phyloP scores from a whole-genome alignment of 306 rosid species.

The Quercus mongolica region DNA sequence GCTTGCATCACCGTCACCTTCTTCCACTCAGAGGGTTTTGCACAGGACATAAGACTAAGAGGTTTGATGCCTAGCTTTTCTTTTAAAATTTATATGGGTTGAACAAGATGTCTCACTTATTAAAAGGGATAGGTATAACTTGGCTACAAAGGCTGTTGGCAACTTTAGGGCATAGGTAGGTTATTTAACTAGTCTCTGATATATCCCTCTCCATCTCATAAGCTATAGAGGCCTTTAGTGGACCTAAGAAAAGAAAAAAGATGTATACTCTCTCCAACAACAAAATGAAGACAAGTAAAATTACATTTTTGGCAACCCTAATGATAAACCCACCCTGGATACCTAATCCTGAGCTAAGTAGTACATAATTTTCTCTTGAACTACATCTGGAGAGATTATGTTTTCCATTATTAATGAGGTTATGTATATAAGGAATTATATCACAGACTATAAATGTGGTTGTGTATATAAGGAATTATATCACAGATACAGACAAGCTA shows the following conservation, averaged over 20 bases:
- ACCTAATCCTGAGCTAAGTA: not conserved
- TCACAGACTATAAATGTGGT: not conserved
- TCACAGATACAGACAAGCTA: not conserved
- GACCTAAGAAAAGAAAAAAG: not conserved
- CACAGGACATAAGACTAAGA: constrained; percentile 52
- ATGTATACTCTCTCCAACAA: not conserved
- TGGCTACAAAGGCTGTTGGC: not conserved
- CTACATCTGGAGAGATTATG: no score
- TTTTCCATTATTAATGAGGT: not conserved
- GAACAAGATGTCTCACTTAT: not conserved
- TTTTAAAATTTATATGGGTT: not conserved
- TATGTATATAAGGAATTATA: not conserved
- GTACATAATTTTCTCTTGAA: not conserved
- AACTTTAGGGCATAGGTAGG: not conserved
- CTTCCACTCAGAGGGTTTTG: constrained; percentile 81
- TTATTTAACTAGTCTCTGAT: not conserved
- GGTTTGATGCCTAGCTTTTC: constrained; percentile 37
- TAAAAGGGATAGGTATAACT: not conserved
- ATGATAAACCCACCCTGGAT: not conserved
- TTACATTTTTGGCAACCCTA: not conserved
- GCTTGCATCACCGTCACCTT: constrained; percentile 92
- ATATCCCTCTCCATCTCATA: not conserved
- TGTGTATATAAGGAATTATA: not conserved
- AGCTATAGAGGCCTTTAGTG: not conserved
- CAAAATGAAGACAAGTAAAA: not conserved